Percentiles rank a stretch among this genome's conserved stretches.
These are phyloP conservation scores for Mucor sp. DNA, from an alignment of 371 early-diverging fungal genomes.

Conservation along the genomic window DNA sequence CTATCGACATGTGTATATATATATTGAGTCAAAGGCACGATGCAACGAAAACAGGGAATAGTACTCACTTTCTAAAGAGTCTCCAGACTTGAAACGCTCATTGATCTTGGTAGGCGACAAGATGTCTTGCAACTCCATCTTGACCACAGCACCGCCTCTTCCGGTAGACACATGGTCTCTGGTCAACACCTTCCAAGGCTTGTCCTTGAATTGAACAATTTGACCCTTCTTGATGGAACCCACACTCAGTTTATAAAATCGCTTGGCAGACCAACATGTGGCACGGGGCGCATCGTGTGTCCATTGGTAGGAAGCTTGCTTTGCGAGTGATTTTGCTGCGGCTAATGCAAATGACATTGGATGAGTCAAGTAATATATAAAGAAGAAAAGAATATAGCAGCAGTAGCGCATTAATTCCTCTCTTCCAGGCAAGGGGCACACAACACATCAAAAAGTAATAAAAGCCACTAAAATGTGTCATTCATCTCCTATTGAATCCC, in stretches of 20 bases:
- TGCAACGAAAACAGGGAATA: neutral
- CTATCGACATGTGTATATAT: no score
- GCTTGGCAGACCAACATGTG: neutral
- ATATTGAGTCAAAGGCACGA: no score
- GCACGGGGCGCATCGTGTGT: neutral
- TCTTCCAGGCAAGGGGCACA: slow-evolving; percentile 1
- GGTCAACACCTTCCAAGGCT: slow-evolving; percentile 45
- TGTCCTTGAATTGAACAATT: slow-evolving; percentile 47
- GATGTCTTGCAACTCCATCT: slow-evolving; percentile 70
- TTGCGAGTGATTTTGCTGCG: neutral
- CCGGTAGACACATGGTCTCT: slow-evolving; percentile 50
- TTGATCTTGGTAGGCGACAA: slow-evolving; percentile 52
- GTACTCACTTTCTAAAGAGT: slow-evolving; percentile 60
- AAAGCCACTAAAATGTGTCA: slow-evolving; percentile 1
- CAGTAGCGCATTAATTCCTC: neutral
- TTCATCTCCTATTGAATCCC: neutral
- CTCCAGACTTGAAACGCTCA: slow-evolving; percentile 68
- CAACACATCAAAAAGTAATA: neutral
- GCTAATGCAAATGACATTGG: slow-evolving; percentile 1
- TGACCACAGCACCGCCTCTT: slow-evolving; percentile 56
- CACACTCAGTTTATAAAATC: slow-evolving; percentile 48
- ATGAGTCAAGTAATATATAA: neutral
- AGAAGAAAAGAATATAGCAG: neutral
- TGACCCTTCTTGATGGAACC: slow-evolving; percentile 51
- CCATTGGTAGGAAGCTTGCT: neutral